Evolutionary conservation across 441 rosid genomes (phyloP).

Genomic region (Euphorbia corollata): DNA sequence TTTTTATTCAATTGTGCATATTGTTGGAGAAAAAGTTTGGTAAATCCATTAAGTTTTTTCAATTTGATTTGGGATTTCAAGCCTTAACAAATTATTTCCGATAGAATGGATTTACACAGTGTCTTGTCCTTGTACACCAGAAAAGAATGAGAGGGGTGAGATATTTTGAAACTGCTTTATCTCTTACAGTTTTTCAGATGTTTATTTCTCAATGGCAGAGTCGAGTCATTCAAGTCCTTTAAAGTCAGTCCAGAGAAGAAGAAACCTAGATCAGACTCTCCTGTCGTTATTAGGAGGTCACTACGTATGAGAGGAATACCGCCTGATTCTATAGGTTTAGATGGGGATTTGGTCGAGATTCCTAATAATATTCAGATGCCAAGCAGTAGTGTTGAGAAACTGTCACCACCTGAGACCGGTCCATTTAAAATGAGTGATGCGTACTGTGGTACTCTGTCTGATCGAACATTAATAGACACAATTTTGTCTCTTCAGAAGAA

Average conservation of each 20-base stretch:
- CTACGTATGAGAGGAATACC: conserved; percentile 57
- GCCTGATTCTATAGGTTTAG: conserved; percentile 48
- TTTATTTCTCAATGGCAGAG: conserved; percentile 23
- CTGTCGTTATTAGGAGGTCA: conserved; percentile 53
- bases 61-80: too few species aligned
- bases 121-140: too few species aligned
- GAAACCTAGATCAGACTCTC: conserved; percentile 32
- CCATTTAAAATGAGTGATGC: conserved; percentile 49
- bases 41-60: too few species aligned
- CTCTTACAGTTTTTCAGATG: neutral
- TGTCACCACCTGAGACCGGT: conserved; percentile 29
- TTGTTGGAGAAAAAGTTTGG: neutral
- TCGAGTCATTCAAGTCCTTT: conserved; percentile 32
- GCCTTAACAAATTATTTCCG: too few species aligned
- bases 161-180: too few species aligned
- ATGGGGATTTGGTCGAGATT: conserved; percentile 24
- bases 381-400: conserved; percentile 6
- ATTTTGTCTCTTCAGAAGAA: conserved; percentile 28
- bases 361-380: too few species aligned
- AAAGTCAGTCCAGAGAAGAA: conserved; percentile 22
- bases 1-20: neutral
- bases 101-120: too few species aligned
- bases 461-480: conserved; percentile 26
- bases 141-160: too few species aligned
- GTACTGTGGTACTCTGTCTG: conserved; percentile 34